phyloP scores from a whole-genome alignment of 2,329 filamentous ascomycete genomes.

The Monilinia aucupariae region DNA sequence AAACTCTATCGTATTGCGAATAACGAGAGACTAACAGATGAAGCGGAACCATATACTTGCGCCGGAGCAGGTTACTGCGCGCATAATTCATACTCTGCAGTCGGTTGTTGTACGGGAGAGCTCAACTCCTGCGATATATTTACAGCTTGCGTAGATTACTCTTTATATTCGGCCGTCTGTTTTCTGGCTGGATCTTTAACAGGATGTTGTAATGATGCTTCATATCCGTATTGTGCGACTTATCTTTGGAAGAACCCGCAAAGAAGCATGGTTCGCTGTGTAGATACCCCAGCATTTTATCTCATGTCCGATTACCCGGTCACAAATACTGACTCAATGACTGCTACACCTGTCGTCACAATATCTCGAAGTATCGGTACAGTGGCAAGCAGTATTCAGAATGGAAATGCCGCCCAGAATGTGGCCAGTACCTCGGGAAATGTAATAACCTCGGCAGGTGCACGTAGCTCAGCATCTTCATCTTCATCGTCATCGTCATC shows the following conservation, averaged over 20 bases:
- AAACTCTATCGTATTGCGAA: background rate
- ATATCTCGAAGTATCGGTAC: background rate
- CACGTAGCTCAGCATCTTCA: background rate
- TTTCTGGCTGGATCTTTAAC: background rate
- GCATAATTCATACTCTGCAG: slow-evolving; percentile 1
- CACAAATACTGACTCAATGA: background rate
- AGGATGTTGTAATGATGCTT: background rate
- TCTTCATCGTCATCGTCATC: background rate
- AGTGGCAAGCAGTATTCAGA: background rate
- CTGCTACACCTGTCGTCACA: background rate
- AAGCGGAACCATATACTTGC: slow-evolving; percentile 6
- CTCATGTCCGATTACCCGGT: slow-evolving; percentile 1
- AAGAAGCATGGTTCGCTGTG: slow-evolving; percentile 5
- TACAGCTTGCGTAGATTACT: slow-evolving; percentile 1
- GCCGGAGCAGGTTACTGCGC: slow-evolving; percentile 1
- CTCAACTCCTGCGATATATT: background rate
- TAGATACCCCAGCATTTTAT: slow-evolving; percentile 1
- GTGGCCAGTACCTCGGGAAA: background rate
- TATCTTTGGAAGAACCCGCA: background rate
- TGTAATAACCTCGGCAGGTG: background rate
- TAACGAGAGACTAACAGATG: background rate
- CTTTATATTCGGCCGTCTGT: background rate
- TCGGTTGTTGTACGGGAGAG: background rate
- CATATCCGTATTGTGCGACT: background rate
- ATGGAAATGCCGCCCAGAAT: background rate